These are phyloP conservation scores for Penicillium parvum DNA, from an alignment of 495 filamentous ascomycete species.

Conservation along the genomic window DNA sequence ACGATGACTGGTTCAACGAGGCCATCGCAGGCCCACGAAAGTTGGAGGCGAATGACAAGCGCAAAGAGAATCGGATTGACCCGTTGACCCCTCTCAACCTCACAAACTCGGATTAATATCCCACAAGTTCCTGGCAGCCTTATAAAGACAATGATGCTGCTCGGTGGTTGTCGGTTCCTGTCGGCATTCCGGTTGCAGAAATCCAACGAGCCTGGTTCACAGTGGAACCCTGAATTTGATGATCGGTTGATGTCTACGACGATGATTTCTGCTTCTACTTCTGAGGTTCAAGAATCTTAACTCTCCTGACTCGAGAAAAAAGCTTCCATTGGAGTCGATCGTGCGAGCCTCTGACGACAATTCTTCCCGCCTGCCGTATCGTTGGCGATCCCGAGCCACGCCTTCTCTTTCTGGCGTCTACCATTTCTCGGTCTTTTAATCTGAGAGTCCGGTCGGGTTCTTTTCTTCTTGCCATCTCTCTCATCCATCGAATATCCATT, in stretches of 20 bases:
- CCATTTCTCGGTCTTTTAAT: not conserved
- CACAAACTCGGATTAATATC: constrained; percentile 14
- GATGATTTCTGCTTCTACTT: too few species aligned
- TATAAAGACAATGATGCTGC: not conserved
- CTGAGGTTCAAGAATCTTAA: not conserved
- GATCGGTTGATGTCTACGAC: too few species aligned
- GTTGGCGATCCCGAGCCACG: not conserved
- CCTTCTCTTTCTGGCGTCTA: constrained; percentile 4
- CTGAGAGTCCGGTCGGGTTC: too few species aligned
- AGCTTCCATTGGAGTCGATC: not conserved
- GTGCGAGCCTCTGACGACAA: not conserved
- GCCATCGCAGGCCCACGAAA: constrained; percentile 2
- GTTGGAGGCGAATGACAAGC: not conserved
- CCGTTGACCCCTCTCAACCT: constrained; percentile 6
- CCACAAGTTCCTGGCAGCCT: too few species aligned
- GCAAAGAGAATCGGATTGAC: not conserved
- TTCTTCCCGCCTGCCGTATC: constrained; percentile 3
- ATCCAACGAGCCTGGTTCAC: constrained; percentile 2
- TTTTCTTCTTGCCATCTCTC: too few species aligned
- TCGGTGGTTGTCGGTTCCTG: constrained; percentile 20
- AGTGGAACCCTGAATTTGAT: constrained; percentile 2
- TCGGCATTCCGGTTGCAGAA: constrained; percentile 14
- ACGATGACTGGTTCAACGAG: constrained; percentile 18
- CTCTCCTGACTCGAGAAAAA: not conserved
- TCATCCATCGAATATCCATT: too few species aligned